A percentile compares a stretch with the other conserved stretches of the same genome.
phyloP scores from a whole-genome alignment of 2,329 filamentous ascomycete genomes.

The Alternaria longipes region DNA sequence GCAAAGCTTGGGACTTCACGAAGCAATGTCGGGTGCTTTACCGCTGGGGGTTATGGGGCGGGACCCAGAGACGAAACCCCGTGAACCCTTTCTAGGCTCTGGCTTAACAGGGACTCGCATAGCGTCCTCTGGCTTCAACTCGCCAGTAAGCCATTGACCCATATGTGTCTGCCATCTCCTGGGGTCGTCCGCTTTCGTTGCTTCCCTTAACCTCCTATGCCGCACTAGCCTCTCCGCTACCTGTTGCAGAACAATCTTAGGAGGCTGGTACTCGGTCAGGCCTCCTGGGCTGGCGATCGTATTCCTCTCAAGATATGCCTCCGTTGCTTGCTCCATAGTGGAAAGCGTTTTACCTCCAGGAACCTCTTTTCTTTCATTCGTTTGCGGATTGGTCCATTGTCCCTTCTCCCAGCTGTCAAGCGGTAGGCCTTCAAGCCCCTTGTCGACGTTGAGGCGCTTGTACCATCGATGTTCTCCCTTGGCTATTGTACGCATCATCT shows the following conservation, averaged over 20 bases:
- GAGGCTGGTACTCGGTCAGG: conserved; percentile 56
- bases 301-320: conserved; percentile 52
- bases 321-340: conserved; percentile 56
- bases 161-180: conserved; percentile 52
- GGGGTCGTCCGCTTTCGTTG: conserved; percentile 43
- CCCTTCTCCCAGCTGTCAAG: conserved; percentile 60
- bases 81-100: conserved; percentile 15
- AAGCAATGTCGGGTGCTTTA: conserved; percentile 1
- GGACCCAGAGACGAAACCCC: conserved; percentile 9
- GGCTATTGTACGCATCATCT: conserved; percentile 57
- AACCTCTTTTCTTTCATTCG: conserved; percentile 42
- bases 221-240: conserved; percentile 59
- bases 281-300: conserved; percentile 43
- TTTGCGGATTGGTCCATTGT: conserved; percentile 48
- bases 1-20: conserved; percentile 2
- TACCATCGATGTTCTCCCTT: conserved; percentile 61
- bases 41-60: conserved; percentile 11
- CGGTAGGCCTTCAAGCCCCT: conserved; percentile 56
- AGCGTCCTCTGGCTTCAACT: conserved; percentile 40
- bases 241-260: conserved; percentile 56
- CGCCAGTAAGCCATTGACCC: conserved; percentile 51
- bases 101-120: conserved; percentile 15
- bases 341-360: conserved; percentile 56
- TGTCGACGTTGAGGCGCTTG: conserved; percentile 59
- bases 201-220: conserved; percentile 56